Evolutionary conservation across 768 basidiomycete genomes (phyloP).

Genomic region (Lentinus brumalis): DNA sequence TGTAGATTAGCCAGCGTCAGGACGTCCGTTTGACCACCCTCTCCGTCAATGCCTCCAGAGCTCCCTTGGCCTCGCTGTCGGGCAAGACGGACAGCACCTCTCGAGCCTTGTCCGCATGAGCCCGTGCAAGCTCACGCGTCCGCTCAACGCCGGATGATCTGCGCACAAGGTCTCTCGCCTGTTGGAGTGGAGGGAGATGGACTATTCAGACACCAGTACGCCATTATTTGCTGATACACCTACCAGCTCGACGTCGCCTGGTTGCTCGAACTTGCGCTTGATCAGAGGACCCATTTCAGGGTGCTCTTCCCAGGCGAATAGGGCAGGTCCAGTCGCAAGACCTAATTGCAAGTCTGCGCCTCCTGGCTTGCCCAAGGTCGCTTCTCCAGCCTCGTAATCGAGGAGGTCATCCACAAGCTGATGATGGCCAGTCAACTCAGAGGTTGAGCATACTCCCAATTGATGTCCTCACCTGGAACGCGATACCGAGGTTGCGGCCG

Average conservation of each 20-base stretch:
- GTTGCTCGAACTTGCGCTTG: conserved; percentile 69
- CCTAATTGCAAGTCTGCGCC: conserved; percentile 63
- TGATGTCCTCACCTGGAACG: conserved; percentile 75
- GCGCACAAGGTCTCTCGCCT: conserved; percentile 72
- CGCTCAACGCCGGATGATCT: conserved; percentile 75
- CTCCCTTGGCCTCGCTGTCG: conserved; percentile 76
- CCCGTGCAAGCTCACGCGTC: conserved; percentile 73
- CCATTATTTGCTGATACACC: conserved; percentile 24
- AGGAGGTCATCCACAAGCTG: conserved; percentile 95
- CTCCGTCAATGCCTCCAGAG: conserved; percentile 72
- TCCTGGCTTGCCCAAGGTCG: conserved; percentile 85
- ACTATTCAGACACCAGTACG: neutral
- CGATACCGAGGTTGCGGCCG: conserved; percentile 87
- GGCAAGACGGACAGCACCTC: conserved; percentile 72
- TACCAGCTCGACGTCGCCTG: conserved; percentile 83
- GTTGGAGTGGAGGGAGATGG: neutral
- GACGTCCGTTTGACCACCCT: conserved; percentile 63
- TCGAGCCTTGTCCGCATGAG: conserved; percentile 76
- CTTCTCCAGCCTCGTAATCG: conserved; percentile 81
- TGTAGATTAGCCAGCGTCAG: conserved; percentile 33
- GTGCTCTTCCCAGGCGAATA: conserved; percentile 87
- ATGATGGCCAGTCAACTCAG: neutral
- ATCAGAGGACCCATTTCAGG: conserved; percentile 78
- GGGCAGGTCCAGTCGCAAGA: conserved; percentile 79
- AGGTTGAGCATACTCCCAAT: neutral